Percentiles rank a stretch among this genome's conserved stretches.
These are phyloP conservation scores for Gonapodya sp. DNA, from an alignment of 192 early-diverging fungal genomes.

Conservation along the genomic window DNA sequence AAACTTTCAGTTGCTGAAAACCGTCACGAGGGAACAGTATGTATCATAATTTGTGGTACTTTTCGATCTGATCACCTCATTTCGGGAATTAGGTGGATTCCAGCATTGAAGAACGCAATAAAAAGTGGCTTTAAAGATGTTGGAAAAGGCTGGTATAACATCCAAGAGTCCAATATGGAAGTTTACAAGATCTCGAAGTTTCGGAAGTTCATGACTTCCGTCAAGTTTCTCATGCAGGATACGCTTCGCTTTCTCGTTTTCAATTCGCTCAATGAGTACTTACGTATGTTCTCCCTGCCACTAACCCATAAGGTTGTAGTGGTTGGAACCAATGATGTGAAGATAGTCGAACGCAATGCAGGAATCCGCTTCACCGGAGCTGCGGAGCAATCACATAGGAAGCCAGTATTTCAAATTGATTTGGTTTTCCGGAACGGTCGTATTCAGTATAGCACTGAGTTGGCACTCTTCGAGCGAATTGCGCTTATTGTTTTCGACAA, in stretches of 20 bases:
- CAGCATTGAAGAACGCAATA: slow-evolving; percentile 33
- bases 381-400: slow-evolving; percentile 17
- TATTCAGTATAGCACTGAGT: slow-evolving; percentile 41
- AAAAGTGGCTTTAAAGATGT: slow-evolving; percentile 47
- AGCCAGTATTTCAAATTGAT: slow-evolving; percentile 45
- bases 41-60: slow-evolving; percentile 13
- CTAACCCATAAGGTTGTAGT: slow-evolving; percentile 36
- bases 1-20: slow-evolving; percentile 37
- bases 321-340: slow-evolving; percentile 45
- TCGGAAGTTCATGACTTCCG: slow-evolving; percentile 45
- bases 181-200: slow-evolving; percentile 51
- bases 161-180: slow-evolving; percentile 48
- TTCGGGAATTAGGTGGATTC: slow-evolving; percentile 39
- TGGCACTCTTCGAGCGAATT: slow-evolving; percentile 27
- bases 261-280: slow-evolving; percentile 41
- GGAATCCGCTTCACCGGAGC: neutral
- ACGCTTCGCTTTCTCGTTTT: slow-evolving; percentile 42
- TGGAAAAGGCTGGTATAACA: slow-evolving; percentile 59
- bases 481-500: slow-evolving; percentile 44
- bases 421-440: slow-evolving; percentile 38
- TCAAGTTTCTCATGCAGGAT: slow-evolving; percentile 57
- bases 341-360: slow-evolving; percentile 26
- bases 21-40: slow-evolving; percentile 38
- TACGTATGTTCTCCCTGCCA: slow-evolving; percentile 30
- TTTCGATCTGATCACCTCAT: slow-evolving; percentile 7